phyloP scores from a whole-genome alignment of 2,329 filamentous ascomycete species.

The Ophiobolus disseminans region DNA sequence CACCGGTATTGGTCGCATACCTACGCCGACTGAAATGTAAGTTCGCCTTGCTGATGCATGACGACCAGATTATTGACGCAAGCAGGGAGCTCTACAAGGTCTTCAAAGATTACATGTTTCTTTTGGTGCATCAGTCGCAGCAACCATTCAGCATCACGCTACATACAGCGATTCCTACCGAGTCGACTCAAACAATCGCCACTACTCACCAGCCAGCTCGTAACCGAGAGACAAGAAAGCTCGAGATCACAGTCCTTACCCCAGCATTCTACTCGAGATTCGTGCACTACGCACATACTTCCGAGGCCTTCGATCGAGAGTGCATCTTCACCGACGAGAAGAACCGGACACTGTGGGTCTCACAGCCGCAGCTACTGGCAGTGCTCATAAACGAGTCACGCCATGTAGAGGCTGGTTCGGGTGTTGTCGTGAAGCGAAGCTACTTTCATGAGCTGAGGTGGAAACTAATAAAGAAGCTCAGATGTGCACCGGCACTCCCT shows the following conservation, averaged over 20 bases:
- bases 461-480: slow-evolving; percentile 45
- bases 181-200: slow-evolving; percentile 21
- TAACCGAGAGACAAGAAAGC: slow-evolving; percentile 35
- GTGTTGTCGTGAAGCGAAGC: slow-evolving; percentile 8
- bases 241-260: slow-evolving; percentile 67
- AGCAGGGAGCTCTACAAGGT: slow-evolving; percentile 44
- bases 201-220: slow-evolving; percentile 26
- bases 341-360: slow-evolving; percentile 65
- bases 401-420: slow-evolving; percentile 49
- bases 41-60: not conserved
- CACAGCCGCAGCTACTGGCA: slow-evolving; percentile 60
- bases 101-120: slow-evolving; percentile 50
- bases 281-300: slow-evolving; percentile 66
- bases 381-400: slow-evolving; percentile 24
- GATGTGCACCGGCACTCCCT: slow-evolving; percentile 50
- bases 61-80: slow-evolving; percentile 15
- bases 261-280: slow-evolving; percentile 73
- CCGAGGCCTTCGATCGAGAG: slow-evolving; percentile 68
- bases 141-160: slow-evolving; percentile 61
- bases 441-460: slow-evolving; percentile 43
- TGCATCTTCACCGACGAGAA: slow-evolving; percentile 59
- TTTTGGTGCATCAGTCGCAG: slow-evolving; percentile 58
- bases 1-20: slow-evolving; percentile 62
- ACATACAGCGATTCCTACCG: slow-evolving; percentile 56
- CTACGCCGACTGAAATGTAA: slow-evolving; percentile 59